Evolutionary conservation across 306 rosid species (phyloP).

Genomic region (Albizia julibrissin): DNA sequence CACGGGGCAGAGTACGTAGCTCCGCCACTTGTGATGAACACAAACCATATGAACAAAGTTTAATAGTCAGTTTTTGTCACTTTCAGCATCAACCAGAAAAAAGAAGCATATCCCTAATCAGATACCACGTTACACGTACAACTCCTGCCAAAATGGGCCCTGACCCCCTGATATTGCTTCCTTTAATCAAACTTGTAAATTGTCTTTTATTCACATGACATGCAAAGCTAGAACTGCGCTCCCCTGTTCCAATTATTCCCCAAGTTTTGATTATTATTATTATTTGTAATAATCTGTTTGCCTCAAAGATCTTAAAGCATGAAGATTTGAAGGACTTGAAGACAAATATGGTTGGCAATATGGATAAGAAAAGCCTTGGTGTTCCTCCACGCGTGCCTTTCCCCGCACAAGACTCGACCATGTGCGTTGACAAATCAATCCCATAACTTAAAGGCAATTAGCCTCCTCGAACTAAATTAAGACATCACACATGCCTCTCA

Average conservation of each 20-base stretch:
- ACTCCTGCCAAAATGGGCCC: conserved; percentile 24
- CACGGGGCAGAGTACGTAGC: conserved; percentile 23
- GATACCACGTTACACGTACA: conserved; percentile 16
- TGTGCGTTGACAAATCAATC: conserved; percentile 42
- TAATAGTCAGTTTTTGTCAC: conserved; percentile 7
- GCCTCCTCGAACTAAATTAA: conserved; percentile 23
- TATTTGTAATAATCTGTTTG: neutral
- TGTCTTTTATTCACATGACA: neutral
- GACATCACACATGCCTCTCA: conserved; percentile 26
- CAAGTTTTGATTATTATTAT: neutral
- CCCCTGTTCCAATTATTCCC: neutral
- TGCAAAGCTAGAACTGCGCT: neutral
- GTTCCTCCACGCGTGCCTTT: conserved; percentile 38
- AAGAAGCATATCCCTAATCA: conserved; percentile 22
- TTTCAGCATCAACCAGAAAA: neutral
- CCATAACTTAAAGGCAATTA: conserved; percentile 18
- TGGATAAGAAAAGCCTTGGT: conserved; percentile 20
- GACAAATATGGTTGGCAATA: conserved; percentile 20
- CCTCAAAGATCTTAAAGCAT: neutral
- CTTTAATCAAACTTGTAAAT: conserved; percentile 10
- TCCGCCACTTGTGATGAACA: conserved; percentile 39
- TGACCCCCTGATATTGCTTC: conserved; percentile 23
- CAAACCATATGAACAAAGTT: neutral
- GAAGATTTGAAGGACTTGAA: neutral
- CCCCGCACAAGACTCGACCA: conserved; percentile 30